phyloP scores from a whole-genome alignment of 352 stramenopile species.

The Plasmopara halstedii region DNA sequence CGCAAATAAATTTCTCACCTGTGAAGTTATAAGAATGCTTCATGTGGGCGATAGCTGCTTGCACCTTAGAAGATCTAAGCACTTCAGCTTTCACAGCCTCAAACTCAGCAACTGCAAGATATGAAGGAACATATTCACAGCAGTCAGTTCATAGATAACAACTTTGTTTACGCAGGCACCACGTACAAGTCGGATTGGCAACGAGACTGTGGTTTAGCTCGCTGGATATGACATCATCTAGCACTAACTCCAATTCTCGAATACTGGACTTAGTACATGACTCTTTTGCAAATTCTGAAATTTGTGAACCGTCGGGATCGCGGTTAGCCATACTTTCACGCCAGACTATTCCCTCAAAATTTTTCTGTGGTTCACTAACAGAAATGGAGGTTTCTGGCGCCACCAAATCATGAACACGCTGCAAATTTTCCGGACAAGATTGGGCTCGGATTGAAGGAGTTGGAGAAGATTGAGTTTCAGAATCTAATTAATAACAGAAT shows the following conservation, averaged over 20 bases:
- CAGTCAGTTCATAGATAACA: conserved; percentile 1
- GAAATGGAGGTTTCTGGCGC: too few species aligned
- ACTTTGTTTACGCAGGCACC: background rate
- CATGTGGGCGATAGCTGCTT: conserved; percentile 17
- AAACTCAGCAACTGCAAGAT: conserved; percentile 8
- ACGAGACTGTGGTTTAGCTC: conserved; percentile 2
- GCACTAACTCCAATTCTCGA: conserved; percentile 8
- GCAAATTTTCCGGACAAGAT: background rate
- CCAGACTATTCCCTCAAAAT: background rate
- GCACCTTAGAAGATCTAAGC: conserved; percentile 12
- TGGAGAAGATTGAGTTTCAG: background rate
- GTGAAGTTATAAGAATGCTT: conserved; percentile 5
- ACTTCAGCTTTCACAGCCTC: conserved; percentile 16
- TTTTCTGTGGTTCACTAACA: background rate
- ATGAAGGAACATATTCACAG: conserved; percentile 1
- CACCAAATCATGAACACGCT: too few species aligned
- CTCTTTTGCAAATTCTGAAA: conserved; percentile 2
- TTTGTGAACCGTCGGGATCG: background rate
- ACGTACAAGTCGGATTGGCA: conserved; percentile 12
- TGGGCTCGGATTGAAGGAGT: background rate
- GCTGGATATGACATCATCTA: conserved; percentile 11
- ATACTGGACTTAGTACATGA: conserved; percentile 4
- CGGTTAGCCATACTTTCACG: background rate
- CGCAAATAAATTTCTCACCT: background rate
- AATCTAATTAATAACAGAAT: background rate